Conservation (phyloP, 768 basidiomycete species). For the Leucocoprinus leucothites region DNA sequence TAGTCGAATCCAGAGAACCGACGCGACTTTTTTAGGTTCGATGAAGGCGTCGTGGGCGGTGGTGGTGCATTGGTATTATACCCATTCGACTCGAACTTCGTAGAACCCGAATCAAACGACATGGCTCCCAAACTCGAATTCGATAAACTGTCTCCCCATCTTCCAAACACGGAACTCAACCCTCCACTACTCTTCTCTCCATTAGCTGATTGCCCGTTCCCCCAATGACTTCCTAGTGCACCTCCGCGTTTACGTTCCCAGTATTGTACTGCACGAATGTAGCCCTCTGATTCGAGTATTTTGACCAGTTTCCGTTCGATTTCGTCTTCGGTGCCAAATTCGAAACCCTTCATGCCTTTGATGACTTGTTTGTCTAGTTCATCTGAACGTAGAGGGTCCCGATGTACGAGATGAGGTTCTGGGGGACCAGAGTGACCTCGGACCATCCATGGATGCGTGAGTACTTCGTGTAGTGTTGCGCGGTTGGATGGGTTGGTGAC, state of each 20-base stretch:
- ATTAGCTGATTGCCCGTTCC: slow-evolving; percentile 15
- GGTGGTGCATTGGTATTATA: slow-evolving; percentile 12
- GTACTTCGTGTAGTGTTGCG: slow-evolving; percentile 80
- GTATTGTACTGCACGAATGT: slow-evolving; percentile 64
- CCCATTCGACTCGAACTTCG: slow-evolving; percentile 35
- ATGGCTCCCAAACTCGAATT: slow-evolving; percentile 71
- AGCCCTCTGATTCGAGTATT: slow-evolving; percentile 76
- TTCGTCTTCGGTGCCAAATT: slow-evolving; percentile 88
- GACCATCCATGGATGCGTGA: slow-evolving; percentile 88
- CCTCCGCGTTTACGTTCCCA: slow-evolving; percentile 74
- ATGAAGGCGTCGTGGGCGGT: slow-evolving; percentile 33
- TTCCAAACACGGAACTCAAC: slow-evolving; percentile 31
- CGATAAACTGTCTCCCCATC: slow-evolving; percentile 39
- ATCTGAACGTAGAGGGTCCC: slow-evolving; percentile 84
- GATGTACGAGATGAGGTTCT: slow-evolving; percentile 80
- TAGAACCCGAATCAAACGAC: slow-evolving; percentile 49
- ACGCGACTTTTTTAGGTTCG: slow-evolving; percentile 64
- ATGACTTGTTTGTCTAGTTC: slow-evolving; percentile 88
- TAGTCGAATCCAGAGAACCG: slow-evolving; percentile 97
- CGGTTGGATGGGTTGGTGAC: slow-evolving; percentile 89
- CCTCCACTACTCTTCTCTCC: slow-evolving; percentile 17
- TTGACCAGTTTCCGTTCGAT: slow-evolving; percentile 71
- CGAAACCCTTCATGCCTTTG: slow-evolving; percentile 92
- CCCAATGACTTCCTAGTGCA: slow-evolving; percentile 23
- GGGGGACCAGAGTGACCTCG: slow-evolving; percentile 83